These are phyloP conservation scores for Xylaria sp. DNA, from an alignment of 2,329 filamentous ascomycete genomes.

Conservation along the genomic window DNA sequence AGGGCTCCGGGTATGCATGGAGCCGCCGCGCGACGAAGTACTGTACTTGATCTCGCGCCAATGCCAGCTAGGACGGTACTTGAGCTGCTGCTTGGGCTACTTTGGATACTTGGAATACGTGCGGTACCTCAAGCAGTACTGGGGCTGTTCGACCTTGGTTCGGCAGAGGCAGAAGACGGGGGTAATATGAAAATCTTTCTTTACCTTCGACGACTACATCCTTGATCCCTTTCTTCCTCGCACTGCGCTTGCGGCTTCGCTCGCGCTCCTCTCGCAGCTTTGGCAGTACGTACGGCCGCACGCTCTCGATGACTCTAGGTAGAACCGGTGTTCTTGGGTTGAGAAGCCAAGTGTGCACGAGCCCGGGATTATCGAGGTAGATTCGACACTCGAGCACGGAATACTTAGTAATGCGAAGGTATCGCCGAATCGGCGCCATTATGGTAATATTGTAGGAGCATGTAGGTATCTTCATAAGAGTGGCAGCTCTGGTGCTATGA, in stretches of 20 bases:
- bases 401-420: constrained; percentile 90
- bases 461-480: neutral
- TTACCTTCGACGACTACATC: constrained; percentile 85
- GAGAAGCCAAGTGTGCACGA: constrained; percentile 85
- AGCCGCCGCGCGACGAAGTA: constrained; percentile 33
- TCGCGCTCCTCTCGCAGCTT: constrained; percentile 85
- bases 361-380: constrained; percentile 90
- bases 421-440: constrained; percentile 91
- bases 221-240: constrained; percentile 84
- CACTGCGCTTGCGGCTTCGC: constrained; percentile 66
- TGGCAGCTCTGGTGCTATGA: constrained; percentile 33
- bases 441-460: neutral
- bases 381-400: constrained; percentile 97
- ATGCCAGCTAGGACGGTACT: constrained; percentile 30
- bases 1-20: constrained; percentile 31
- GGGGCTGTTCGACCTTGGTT: neutral
- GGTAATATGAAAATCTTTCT: constrained; percentile 39
- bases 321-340: constrained; percentile 80
- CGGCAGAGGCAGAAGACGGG: too few species aligned
- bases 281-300: constrained; percentile 86
- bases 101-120: constrained; percentile 21
- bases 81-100: neutral
- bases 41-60: constrained; percentile 35
- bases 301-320: constrained; percentile 82
- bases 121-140: constrained; percentile 23